Evolutionary conservation across 1,139 yeast species (phyloP).

Genomic region (Hyphopichia pseudoburtonii): DNA sequence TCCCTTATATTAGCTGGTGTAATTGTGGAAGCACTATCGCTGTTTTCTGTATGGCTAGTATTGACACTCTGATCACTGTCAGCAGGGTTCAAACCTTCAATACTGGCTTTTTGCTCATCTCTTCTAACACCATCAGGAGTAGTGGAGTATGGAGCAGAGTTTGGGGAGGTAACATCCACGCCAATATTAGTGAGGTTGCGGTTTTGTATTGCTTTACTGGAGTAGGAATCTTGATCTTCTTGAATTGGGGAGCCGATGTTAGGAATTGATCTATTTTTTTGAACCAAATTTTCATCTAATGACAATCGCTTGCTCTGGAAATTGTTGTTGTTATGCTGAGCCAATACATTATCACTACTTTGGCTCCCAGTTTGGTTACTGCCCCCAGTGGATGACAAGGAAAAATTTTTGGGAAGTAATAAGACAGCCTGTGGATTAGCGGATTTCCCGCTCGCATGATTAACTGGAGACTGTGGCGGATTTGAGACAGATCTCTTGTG

Average conservation of each 20-base stretch:
- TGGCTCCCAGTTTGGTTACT: constrained; percentile 6
- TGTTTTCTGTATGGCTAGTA: constrained; percentile 1
- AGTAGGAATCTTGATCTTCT: neutral
- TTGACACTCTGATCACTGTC: constrained; percentile 7
- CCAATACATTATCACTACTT: constrained; percentile 11
- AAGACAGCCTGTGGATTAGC: constrained; percentile 37
- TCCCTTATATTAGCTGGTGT: constrained; percentile 2
- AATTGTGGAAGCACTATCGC: constrained; percentile 7
- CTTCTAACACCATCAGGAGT: too few relatives aligned
- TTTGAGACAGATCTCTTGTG: constrained; percentile 39
- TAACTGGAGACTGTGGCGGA: constrained; percentile 30
- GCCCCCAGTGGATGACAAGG: constrained; percentile 24
- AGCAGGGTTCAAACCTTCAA: too few relatives aligned
- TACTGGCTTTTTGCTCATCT: too few relatives aligned
- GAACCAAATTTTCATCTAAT: constrained; percentile 28
- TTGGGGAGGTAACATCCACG: constrained; percentile 11
- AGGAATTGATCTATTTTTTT: constrained; percentile 10
- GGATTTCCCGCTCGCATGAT: neutral
- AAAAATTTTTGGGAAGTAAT: constrained; percentile 46
- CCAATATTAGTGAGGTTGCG: constrained; percentile 22
- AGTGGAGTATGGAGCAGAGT: constrained; percentile 1
- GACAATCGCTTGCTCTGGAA: constrained; percentile 24
- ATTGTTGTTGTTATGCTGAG: constrained; percentile 2
- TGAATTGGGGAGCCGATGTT: constrained; percentile 10
- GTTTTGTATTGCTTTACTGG: constrained; percentile 8